Evolutionary conservation across 169 alveolate genomes (phyloP).

Genomic region (Amoebophrya sp.): DNA sequence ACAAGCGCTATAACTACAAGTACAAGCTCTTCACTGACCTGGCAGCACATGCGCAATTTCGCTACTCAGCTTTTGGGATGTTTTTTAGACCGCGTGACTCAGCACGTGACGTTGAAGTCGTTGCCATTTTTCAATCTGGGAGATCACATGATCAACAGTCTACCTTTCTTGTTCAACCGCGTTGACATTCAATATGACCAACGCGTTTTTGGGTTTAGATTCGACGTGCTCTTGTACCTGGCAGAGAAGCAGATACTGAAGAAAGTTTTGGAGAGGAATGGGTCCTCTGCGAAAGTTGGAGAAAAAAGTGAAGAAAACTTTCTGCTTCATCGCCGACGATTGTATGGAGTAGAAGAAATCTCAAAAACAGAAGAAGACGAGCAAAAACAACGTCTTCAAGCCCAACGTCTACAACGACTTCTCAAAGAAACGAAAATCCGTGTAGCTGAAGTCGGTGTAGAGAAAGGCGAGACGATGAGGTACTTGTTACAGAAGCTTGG

Average conservation of each 20-base stretch:
- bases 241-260: neutral
- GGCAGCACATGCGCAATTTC: neutral
- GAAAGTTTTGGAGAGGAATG: neutral
- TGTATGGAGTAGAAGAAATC: no score
- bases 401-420: no score
- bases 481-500: neutral
- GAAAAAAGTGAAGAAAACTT: neutral
- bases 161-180: neutral
- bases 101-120: slow-evolving; percentile 1
- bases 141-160: neutral
- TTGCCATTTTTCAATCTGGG: slow-evolving; percentile 19
- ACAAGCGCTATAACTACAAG: no score
- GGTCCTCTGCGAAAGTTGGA: neutral
- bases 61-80: neutral
- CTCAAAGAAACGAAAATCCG: neutral
- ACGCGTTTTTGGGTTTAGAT: neutral
- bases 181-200: neutral
- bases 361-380: neutral
- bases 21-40: neutral
- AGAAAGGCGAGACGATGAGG: neutral
- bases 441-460: neutral
- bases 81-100: neutral
- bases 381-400: no score
- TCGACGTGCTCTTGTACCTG: neutral
- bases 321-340: neutral